Conservation (phyloP, 768 basidiomycete species). For the Sarcomyxa edulis region DNA sequence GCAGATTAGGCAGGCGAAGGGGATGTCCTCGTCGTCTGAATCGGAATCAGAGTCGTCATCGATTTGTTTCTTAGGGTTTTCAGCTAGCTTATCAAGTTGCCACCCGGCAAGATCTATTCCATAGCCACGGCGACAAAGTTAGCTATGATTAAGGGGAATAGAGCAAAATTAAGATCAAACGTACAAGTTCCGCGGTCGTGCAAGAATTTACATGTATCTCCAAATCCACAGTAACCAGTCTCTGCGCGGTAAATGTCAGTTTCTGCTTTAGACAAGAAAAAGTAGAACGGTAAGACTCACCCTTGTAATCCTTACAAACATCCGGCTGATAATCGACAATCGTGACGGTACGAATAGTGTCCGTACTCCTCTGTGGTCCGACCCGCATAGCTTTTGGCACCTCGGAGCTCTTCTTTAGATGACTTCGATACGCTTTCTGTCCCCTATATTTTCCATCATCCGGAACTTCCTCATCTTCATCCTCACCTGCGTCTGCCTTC, state of each 20-base stretch:
- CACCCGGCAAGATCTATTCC: slow-evolving; percentile 87
- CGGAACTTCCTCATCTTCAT: slow-evolving; percentile 53
- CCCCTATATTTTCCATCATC: slow-evolving; percentile 89
- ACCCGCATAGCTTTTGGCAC: slow-evolving; percentile 84
- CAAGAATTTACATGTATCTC: slow-evolving; percentile 98
- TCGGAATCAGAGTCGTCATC: slow-evolving; percentile 64
- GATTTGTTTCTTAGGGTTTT: slow-evolving; percentile 58
- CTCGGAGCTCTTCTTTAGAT: slow-evolving; percentile 79
- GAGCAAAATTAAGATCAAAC: slow-evolving; percentile 23
- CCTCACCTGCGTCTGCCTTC: slow-evolving; percentile 42
- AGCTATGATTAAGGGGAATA: slow-evolving; percentile 8
- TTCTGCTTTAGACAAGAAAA: slow-evolving; percentile 6
- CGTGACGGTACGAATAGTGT: slow-evolving; percentile 90
- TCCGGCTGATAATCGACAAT: slow-evolving; percentile 98
- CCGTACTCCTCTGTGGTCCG: slow-evolving; percentile 71
- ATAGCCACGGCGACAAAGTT: no score
- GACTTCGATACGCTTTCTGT: slow-evolving; percentile 72
- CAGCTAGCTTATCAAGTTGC: slow-evolving; percentile 94
- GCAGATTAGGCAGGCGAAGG: slow-evolving; percentile 98
- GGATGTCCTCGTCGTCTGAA: slow-evolving; percentile 80
- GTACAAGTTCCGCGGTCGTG: slow-evolving; percentile 94
- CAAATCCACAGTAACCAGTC: slow-evolving; percentile 98
- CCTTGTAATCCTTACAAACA: slow-evolving; percentile 99
- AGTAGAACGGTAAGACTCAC: slow-evolving; percentile 37
- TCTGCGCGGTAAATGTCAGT: slow-evolving; percentile 43